A percentile compares a stretch with the other conserved stretches of the same genome.
These are phyloP conservation scores for Collybiopsis confluens DNA, from an alignment of 768 basidiomycete genomes.

Conservation along the genomic window DNA sequence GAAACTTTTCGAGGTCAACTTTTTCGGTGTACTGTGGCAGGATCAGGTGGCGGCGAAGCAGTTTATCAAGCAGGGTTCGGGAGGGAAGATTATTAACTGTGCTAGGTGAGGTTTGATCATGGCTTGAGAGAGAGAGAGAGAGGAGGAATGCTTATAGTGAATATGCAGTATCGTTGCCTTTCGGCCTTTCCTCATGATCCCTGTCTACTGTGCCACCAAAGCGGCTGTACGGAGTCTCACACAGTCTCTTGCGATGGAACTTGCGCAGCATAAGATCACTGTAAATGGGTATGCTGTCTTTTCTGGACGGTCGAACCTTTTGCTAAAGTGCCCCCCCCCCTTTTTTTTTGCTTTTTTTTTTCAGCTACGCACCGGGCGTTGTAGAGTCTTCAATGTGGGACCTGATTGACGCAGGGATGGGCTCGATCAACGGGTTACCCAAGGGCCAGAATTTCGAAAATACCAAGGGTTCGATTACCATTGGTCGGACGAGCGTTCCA, in stretches of 20 bases:
- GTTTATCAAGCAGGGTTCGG: constrained; percentile 31
- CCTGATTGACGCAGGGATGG: constrained; percentile 2
- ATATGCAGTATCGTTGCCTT: not conserved
- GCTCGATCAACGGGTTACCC: constrained; percentile 5
- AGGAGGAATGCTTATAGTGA: too few relatives aligned
- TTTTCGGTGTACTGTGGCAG: constrained; percentile 26
- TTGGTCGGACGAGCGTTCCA: constrained; percentile 15
- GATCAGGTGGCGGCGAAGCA: constrained; percentile 28
- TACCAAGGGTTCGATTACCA: not conserved
- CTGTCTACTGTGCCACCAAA: constrained; percentile 10
- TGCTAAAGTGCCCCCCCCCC: too few relatives aligned
- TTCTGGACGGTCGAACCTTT: not conserved
- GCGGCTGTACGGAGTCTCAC: constrained; percentile 12
- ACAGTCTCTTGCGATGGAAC: constrained; percentile 9
- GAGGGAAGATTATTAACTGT: constrained; percentile 30
- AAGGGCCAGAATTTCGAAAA: constrained; percentile 8
- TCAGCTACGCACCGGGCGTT: constrained; percentile 9
- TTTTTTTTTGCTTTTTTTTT: too few relatives aligned
- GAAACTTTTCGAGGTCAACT: constrained; percentile 23
- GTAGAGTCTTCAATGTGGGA: constrained; percentile 10
- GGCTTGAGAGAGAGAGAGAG: too few relatives aligned
- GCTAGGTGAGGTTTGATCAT: constrained; percentile 8
- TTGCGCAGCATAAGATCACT: constrained; percentile 10
- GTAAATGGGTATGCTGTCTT: constrained; percentile 4
- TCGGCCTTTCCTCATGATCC: constrained; percentile 1